Base-by-base conservation (phyloP, 495 filamentous ascomycete genomes). In the Amniculicola lignicola region DNA sequence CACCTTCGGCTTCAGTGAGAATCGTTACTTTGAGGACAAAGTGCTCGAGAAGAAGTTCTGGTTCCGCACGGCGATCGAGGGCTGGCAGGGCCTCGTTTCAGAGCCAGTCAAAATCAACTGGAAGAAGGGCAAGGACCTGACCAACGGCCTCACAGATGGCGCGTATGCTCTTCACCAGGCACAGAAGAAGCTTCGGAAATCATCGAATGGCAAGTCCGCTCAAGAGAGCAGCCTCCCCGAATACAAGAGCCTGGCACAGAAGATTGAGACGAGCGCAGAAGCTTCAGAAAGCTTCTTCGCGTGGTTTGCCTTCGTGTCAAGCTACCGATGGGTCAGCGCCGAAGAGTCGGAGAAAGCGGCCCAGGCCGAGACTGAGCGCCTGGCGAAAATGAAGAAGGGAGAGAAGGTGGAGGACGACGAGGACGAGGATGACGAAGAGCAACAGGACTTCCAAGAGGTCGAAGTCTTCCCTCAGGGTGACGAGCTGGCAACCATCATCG, bases 31-130 rank as follows among this genome's bases (percentile, higher is more conserved):
- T 67, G 75, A 80, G 57, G 78, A 95, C 69, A 68, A 69, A 33
- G 79, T 83, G 51, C 72, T 97, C 36, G 86, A 88, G 70, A 97
- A 97, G 83, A 86, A 85, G 63, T 92, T 96, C 70, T 90, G 85
- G 82, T 86, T 81, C 74, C 83, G 89, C 58, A 77, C 57, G 69
- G 72, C 73, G 33, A 79, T 78, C 63, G 80, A 82, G 62, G 82
- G 81, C 25, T 87, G 80, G 76, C 71, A 77, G 16, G 88, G 88
- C 27, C 76, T 93, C 16, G 88, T 93, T 38, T 86, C 82, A 31
- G 88, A 92, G 68, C 92, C 92, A 4, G 87, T 95, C 31, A 77
- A 81, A 51, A 88, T 97, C 67, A 75, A 84, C 63, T 97, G 92
- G 92, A 95, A 89, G 79, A 74, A 82, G 59, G 85, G 80, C 45